Conservation (phyloP, 179 eudicot genomes). For the Actinidia arguta region DNA sequence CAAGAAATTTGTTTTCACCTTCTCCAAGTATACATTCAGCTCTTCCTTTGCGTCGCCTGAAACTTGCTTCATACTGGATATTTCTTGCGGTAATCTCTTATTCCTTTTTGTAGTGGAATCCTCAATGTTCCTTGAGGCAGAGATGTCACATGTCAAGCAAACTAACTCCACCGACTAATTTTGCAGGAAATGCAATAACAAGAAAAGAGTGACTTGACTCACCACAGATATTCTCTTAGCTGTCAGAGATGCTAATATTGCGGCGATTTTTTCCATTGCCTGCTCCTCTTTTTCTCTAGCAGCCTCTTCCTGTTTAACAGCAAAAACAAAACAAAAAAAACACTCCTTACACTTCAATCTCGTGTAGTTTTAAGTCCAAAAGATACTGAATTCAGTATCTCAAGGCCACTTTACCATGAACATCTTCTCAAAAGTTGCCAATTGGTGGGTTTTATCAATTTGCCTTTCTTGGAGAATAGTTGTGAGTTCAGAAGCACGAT, state of each 20-base stretch:
- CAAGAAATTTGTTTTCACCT: constrained; percentile 48
- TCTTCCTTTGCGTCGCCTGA: constrained; percentile 56
- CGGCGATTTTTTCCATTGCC: constrained; percentile 73
- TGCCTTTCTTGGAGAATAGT: constrained; percentile 58
- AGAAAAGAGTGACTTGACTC: constrained; percentile 19
- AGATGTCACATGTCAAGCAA: background rate
- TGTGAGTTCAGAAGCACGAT: constrained; percentile 56
- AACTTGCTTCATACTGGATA: constrained; percentile 62
- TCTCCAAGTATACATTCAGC: constrained; percentile 53
- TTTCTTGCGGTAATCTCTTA: constrained; percentile 42
- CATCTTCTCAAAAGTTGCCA: constrained; percentile 57
- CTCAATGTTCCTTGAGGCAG: constrained; percentile 52
- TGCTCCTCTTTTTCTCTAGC: constrained; percentile 66
- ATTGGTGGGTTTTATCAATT: constrained; percentile 39
- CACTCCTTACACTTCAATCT: background rate
- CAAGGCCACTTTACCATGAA: constrained; percentile 58
- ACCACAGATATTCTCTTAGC: constrained; percentile 60
- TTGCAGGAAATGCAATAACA: background rate
- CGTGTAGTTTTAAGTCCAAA: background rate
- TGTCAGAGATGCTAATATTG: constrained; percentile 64
- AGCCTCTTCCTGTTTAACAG: constrained; percentile 58
- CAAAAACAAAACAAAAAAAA: too few relatives aligned
- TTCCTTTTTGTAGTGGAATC: constrained; percentile 44
- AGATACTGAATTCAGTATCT: background rate
- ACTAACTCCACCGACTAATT: background rate